These are phyloP conservation scores for Hypocreales sp. DNA, from an alignment of 2,329 filamentous ascomycete species.

Conservation along the genomic window DNA sequence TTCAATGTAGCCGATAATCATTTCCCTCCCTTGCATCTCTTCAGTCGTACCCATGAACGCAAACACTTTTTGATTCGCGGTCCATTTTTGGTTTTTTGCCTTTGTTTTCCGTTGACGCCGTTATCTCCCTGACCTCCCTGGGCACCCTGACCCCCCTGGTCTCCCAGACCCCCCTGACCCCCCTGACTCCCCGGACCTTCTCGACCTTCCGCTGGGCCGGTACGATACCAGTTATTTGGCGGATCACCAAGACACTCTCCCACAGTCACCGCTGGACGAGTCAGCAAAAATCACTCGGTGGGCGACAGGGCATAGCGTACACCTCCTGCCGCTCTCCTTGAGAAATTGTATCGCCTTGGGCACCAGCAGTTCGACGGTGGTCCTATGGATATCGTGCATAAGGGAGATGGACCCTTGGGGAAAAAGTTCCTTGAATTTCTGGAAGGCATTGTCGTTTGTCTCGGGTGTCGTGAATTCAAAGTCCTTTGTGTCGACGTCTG, in stretches of 20 bases:
- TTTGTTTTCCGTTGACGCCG: no score
- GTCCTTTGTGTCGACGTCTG: conserved; percentile 40
- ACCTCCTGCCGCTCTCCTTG: not conserved
- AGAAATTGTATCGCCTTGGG: conserved; percentile 3
- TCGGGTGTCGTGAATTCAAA: conserved; percentile 31
- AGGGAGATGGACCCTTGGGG: conserved; percentile 27
- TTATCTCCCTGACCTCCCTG: no score
- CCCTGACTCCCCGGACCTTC: no score
- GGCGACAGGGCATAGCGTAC: not conserved
- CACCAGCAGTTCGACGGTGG: conserved; percentile 19
- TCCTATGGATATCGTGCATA: conserved; percentile 28
- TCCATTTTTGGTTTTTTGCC: no score
- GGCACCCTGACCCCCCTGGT: no score
- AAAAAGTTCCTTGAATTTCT: conserved; percentile 9
- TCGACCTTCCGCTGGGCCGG: not conserved
- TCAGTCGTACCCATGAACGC: no score
- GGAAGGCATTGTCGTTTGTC: conserved; percentile 24
- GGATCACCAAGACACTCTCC: conserved; percentile 3
- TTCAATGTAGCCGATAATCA: no score
- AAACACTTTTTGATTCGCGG: no score
- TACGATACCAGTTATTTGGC: conserved; percentile 3
- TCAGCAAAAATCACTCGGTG: not conserved
- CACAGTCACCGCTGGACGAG: conserved; percentile 1
- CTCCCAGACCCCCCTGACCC: no score
- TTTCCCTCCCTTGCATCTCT: no score